Conservation (phyloP, 2,329 filamentous ascomycete genomes). For the Fusarium sp. region DNA sequence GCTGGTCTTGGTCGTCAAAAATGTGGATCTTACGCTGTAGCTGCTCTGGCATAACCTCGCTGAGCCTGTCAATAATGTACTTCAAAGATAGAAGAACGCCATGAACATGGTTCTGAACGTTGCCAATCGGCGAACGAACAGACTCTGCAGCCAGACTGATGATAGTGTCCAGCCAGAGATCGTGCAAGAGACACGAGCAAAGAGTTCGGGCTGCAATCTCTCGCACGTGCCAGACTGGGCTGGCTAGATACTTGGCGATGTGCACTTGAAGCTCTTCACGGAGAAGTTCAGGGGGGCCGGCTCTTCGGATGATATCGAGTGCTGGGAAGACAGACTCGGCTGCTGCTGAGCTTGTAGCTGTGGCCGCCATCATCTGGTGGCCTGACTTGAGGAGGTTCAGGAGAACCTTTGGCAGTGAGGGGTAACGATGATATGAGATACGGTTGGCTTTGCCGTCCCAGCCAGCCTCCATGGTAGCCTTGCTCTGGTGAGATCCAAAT, state of each 20-base stretch:
- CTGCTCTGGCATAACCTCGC: constrained; percentile 58
- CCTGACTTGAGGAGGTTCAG: constrained; percentile 70
- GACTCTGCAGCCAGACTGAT: constrained; percentile 51
- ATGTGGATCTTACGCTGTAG: constrained; percentile 54
- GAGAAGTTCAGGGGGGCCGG: constrained; percentile 71
- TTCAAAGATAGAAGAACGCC: constrained; percentile 68
- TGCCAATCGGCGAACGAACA: constrained; percentile 36
- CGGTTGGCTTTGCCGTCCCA: constrained; percentile 74
- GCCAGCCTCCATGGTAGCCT: constrained; percentile 68
- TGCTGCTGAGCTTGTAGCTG: constrained; percentile 51
- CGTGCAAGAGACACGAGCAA: constrained; percentile 69
- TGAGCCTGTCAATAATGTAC: constrained; percentile 66
- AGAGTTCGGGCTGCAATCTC: constrained; percentile 83
- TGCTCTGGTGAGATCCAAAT: constrained; percentile 81
- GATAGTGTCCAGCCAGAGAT: constrained; percentile 60
- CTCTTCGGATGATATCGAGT: constrained; percentile 82
- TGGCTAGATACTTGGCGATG: constrained; percentile 73
- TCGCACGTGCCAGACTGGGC: constrained; percentile 82
- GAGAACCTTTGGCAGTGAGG: constrained; percentile 72
- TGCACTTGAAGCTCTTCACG: constrained; percentile 66
- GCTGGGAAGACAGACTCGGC: constrained; percentile 85
- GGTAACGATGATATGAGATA: constrained; percentile 78
- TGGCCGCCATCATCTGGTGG: constrained; percentile 57
- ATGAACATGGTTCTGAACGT: constrained; percentile 66
- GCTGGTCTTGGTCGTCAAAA: neutral